Evolutionary conservation across 1,284 basidiomycete species (phyloP).

Genomic region (Rhodotorula sp.): DNA sequence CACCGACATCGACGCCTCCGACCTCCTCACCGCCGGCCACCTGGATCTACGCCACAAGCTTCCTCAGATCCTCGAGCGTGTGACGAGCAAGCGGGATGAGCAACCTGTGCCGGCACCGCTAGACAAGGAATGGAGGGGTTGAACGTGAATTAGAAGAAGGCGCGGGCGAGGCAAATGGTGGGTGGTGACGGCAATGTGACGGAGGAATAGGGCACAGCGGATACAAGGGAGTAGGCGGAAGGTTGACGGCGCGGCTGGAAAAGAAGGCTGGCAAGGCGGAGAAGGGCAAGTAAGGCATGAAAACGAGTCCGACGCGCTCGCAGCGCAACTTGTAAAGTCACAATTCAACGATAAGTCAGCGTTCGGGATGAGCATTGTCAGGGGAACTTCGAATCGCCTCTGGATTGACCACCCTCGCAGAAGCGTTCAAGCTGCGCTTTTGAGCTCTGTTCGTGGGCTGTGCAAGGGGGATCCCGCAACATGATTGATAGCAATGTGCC

Average conservation of each 20-base stretch:
- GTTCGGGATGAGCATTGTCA: no score
- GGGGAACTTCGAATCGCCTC: no score
- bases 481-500: no score
- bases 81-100: constrained; percentile 10
- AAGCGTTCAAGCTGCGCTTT: no score
- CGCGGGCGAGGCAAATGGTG: neutral
- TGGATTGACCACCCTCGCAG: no score
- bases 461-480: no score
- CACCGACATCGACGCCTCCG: constrained; percentile 52
- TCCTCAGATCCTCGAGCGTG: constrained; percentile 16
- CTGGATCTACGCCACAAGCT: constrained; percentile 26
- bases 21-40: constrained; percentile 34
- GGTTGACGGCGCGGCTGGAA: neutral
- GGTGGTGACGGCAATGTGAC: neutral
- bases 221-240: neutral
- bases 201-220: neutral
- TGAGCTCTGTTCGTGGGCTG: no score
- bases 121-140: neutral
- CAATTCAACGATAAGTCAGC: no score
- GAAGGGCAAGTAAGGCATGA: constrained; percentile 13
- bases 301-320: no score
- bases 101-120: neutral
- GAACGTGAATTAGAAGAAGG: neutral
- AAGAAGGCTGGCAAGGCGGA: constrained; percentile 54
- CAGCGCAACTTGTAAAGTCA: no score